Conservation (phyloP, 768 basidiomycete genomes). For the Austroboletus eburneus region DNA sequence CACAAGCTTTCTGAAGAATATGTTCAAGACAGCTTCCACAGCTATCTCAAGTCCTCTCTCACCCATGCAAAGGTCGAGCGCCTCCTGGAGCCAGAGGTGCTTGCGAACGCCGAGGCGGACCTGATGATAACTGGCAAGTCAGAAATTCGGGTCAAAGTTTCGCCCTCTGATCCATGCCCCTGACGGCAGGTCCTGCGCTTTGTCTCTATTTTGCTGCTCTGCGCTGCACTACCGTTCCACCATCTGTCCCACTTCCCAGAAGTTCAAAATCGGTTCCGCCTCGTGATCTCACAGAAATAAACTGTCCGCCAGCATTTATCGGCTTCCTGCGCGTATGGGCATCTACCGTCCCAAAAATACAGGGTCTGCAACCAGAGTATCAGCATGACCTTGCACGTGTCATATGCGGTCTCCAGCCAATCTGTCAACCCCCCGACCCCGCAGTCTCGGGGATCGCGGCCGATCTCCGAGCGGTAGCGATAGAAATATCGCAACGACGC, state of each 20-base stretch:
- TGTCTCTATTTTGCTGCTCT: slow-evolving; percentile 84
- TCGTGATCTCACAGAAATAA: slow-evolving; percentile 55
- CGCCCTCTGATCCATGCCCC: not conserved
- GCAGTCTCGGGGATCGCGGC: slow-evolving; percentile 62
- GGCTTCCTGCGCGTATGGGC: slow-evolving; percentile 75
- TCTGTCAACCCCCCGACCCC: slow-evolving; percentile 39
- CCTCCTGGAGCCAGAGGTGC: slow-evolving; percentile 65
- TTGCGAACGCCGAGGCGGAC: slow-evolving; percentile 77
- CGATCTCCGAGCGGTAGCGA: slow-evolving; percentile 79
- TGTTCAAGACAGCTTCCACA: slow-evolving; percentile 77
- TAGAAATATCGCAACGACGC: slow-evolving; percentile 81
- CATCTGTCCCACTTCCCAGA: slow-evolving; percentile 76
- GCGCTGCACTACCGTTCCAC: slow-evolving; percentile 68
- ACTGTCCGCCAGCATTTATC: slow-evolving; percentile 67
- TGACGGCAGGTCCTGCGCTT: slow-evolving; percentile 61
- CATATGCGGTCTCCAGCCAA: slow-evolving; percentile 57
- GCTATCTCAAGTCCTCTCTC: slow-evolving; percentile 74
- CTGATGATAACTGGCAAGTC: slow-evolving; percentile 77
- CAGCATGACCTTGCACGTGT: slow-evolving; percentile 82
- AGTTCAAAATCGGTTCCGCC: slow-evolving; percentile 43
- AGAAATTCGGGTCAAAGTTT: slow-evolving; percentile 10
- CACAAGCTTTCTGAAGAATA: slow-evolving; percentile 55
- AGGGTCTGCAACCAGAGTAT: slow-evolving; percentile 53
- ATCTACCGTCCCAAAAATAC: slow-evolving; percentile 58
- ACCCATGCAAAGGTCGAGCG: slow-evolving; percentile 74